These are phyloP conservation scores for Coffea canephora DNA, from an alignment of 257 asterid species.

Conservation along the genomic window DNA sequence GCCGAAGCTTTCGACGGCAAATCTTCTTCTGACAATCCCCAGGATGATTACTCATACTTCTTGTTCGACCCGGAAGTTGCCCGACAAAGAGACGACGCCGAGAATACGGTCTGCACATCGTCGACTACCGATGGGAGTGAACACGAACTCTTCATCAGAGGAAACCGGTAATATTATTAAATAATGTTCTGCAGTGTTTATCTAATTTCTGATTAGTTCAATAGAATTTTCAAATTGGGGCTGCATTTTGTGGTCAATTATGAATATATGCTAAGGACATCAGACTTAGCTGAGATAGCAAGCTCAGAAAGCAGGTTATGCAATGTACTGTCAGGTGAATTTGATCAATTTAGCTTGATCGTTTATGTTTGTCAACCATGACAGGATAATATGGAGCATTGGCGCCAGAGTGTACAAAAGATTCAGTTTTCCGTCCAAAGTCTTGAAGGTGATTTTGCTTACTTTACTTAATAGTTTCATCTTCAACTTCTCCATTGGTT, in stretches of 20 bases:
- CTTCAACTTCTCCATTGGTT: not conserved
- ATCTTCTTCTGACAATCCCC: slow-evolving; percentile 34
- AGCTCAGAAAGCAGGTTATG: not conserved
- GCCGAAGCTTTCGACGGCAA: slow-evolving; percentile 69
- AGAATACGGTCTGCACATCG: slow-evolving; percentile 34
- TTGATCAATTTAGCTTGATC: slow-evolving; percentile 23
- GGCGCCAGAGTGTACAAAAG: slow-evolving; percentile 79
- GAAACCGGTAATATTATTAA: slow-evolving; percentile 30
- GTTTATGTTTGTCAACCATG: slow-evolving; percentile 16
- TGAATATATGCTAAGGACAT: too few relatives aligned
- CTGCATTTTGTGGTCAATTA: not conserved
- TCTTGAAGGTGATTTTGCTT: slow-evolving; percentile 57
- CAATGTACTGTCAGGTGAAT: slow-evolving; percentile 5
- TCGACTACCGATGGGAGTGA: slow-evolving; percentile 53
- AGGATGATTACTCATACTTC: slow-evolving; percentile 51
- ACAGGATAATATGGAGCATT: slow-evolving; percentile 90
- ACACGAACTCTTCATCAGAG: slow-evolving; percentile 79
- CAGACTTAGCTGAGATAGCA: not conserved
- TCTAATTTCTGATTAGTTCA: not conserved
- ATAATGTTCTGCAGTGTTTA: not conserved
- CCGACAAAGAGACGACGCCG: slow-evolving; percentile 49
- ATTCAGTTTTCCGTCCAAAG: slow-evolving; percentile 74
- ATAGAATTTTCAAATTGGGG: not conserved
- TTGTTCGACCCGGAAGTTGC: slow-evolving; percentile 65
- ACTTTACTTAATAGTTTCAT: too few relatives aligned